These are phyloP conservation scores for Fusarium setosum DNA, from an alignment of 2,329 filamentous ascomycete genomes.

Conservation along the genomic window DNA sequence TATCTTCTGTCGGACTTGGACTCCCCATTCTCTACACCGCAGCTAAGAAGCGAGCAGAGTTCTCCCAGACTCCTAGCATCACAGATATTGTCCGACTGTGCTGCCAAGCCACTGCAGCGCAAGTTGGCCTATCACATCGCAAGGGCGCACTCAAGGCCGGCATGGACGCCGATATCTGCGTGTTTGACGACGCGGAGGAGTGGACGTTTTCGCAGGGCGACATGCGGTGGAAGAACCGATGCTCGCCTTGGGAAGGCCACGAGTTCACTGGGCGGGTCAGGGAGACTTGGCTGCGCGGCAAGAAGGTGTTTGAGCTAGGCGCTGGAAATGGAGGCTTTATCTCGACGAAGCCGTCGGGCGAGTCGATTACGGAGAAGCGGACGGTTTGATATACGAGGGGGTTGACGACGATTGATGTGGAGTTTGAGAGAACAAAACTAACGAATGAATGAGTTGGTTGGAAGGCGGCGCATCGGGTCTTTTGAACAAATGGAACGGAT, in stretches of 20 bases:
- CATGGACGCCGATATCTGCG: slow-evolving; percentile 89
- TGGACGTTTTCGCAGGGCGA: slow-evolving; percentile 81
- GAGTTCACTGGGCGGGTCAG: slow-evolving; percentile 80
- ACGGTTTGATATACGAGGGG: slow-evolving; percentile 46
- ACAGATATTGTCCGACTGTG: slow-evolving; percentile 88
- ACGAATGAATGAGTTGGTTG: not conserved
- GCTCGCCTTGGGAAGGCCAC: slow-evolving; percentile 89
- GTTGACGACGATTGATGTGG: not conserved
- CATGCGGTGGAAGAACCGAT: slow-evolving; percentile 96
- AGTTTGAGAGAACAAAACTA: not conserved
- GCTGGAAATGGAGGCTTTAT: slow-evolving; percentile 63
- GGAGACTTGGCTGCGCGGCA: slow-evolving; percentile 88
- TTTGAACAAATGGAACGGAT: slow-evolving; percentile 4
- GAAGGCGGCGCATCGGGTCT: not conserved
- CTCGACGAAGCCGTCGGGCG: slow-evolving; percentile 58
- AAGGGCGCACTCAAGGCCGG: slow-evolving; percentile 84
- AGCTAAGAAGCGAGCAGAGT: slow-evolving; percentile 68
- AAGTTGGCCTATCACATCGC: slow-evolving; percentile 83
- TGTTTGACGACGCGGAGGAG: slow-evolving; percentile 86
- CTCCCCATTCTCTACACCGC: slow-evolving; percentile 91
- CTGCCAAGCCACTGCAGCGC: slow-evolving; percentile 84
- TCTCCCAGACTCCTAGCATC: slow-evolving; percentile 62
- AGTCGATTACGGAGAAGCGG: slow-evolving; percentile 71
- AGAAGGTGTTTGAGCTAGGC: slow-evolving; percentile 78
- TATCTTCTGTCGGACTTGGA: slow-evolving; percentile 92